A percentile compares a stretch with the other conserved stretches of the same genome.
These are phyloP conservation scores for Myrica gale DNA, from an alignment of 306 rosid species.

Conservation along the genomic window DNA sequence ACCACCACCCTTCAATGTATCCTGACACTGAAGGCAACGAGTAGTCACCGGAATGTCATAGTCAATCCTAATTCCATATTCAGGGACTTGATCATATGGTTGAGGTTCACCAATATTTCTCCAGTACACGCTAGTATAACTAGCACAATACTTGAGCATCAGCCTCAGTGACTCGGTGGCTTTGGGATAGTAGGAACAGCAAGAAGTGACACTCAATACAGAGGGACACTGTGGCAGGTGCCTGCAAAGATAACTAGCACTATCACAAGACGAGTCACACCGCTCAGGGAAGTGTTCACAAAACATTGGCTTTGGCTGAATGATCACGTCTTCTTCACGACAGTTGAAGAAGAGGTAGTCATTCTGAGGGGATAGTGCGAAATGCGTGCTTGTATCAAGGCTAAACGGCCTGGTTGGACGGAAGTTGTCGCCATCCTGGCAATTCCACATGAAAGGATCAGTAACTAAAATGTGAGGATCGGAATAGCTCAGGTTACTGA, in stretches of 20 bases:
- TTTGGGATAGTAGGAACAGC: constrained; percentile 85
- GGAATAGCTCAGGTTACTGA: constrained; percentile 61
- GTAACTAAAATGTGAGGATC: constrained; percentile 75
- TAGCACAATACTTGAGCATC: constrained; percentile 76
- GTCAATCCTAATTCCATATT: constrained; percentile 79
- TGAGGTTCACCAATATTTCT: constrained; percentile 68
- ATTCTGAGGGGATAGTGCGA: constrained; percentile 67
- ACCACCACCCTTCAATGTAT: constrained; percentile 73
- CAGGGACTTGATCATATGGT: constrained; percentile 80
- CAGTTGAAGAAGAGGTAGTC: constrained; percentile 93
- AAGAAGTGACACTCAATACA: constrained; percentile 46
- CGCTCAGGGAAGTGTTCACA: constrained; percentile 75
- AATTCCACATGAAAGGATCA: constrained; percentile 89
- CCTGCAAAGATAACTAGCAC: constrained; percentile 81
- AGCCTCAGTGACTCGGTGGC: constrained; percentile 71
- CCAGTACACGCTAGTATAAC: constrained; percentile 86
- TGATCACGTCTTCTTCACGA: constrained; percentile 58
- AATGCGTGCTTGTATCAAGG: constrained; percentile 67
- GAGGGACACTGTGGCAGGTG: constrained; percentile 72
- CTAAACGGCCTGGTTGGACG: constrained; percentile 74
- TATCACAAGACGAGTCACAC: constrained; percentile 89
- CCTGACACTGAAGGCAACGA: constrained; percentile 79
- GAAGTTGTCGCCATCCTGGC: constrained; percentile 60
- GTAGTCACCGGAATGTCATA: constrained; percentile 79
- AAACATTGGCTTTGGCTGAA: constrained; percentile 76